Percentiles rank a stretch among this genome's conserved stretches.
phyloP scores from a whole-genome alignment of 2,329 filamentous ascomycete species.

The Fusarium staphyleae region DNA sequence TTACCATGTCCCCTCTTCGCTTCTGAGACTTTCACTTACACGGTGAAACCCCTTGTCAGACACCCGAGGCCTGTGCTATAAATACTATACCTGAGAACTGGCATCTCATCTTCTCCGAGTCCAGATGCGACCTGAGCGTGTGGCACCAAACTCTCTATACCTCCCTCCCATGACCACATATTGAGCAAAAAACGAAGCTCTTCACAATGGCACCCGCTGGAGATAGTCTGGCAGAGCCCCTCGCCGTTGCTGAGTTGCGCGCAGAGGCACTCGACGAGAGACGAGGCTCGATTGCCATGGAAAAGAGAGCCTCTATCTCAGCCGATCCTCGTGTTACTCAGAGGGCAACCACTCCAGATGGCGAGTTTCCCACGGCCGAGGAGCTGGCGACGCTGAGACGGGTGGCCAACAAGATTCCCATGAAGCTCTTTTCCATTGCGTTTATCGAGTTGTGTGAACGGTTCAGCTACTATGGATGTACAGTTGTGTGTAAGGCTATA shows the following conservation, averaged over 20 bases:
- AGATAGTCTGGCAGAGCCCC: conserved; percentile 47
- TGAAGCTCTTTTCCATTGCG: conserved; percentile 67
- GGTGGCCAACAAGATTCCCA: conserved; percentile 64
- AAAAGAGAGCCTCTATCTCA: conserved; percentile 41
- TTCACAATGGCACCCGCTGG: conserved; percentile 42
- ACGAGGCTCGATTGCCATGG: conserved; percentile 38
- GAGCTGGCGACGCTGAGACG: conserved; percentile 61
- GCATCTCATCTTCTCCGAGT: background rate
- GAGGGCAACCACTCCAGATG: conserved; percentile 3
- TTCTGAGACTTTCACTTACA: conserved; percentile 5
- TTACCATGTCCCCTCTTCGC: background rate
- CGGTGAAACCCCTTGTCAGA: conserved; percentile 15
- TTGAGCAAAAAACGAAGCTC: conserved; percentile 1
- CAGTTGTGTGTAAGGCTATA: conserved; percentile 69
- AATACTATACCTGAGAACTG: too few species aligned
- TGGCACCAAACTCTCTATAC: background rate
- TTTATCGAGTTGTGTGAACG: conserved; percentile 76
- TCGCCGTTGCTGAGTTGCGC: conserved; percentile 40
- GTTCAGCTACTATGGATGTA: conserved; percentile 75
- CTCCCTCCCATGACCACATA: background rate
- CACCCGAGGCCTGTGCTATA: conserved; percentile 12
- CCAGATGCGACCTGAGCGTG: conserved; percentile 1
- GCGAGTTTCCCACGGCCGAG: conserved; percentile 36
- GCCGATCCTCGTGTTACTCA: conserved; percentile 11
- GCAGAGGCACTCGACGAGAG: conserved; percentile 45